Conservation (phyloP, 2,329 filamentous ascomycete genomes). For the Aspergillus oerlinghausenensis region DNA sequence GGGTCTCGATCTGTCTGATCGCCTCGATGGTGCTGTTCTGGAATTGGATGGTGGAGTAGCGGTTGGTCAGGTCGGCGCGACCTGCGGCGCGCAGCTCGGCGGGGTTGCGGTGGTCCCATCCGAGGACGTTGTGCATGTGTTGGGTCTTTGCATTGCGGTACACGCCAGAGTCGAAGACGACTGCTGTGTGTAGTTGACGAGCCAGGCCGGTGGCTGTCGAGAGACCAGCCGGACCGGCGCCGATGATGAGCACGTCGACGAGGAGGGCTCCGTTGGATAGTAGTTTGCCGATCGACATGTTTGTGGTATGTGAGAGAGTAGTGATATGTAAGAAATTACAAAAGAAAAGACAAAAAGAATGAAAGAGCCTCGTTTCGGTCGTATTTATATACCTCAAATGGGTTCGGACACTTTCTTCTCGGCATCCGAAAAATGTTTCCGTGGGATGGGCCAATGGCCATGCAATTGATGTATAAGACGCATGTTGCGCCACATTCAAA, state of each 20-base stretch:
- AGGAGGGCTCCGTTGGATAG: not conserved
- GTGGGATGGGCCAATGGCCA: not conserved
- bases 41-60: constrained; percentile 34
- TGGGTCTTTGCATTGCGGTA: constrained; percentile 42
- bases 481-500: too few relatives aligned
- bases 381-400: not conserved
- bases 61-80: constrained; percentile 30
- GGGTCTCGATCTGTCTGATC: constrained; percentile 4
- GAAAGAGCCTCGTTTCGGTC: too few relatives aligned
- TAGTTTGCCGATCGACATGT: not conserved
- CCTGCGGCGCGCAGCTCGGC: constrained; percentile 28
- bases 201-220: constrained; percentile 31
- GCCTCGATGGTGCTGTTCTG: constrained; percentile 5
- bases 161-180: constrained; percentile 42
- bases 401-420: not conserved
- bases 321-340: fast-evolving
- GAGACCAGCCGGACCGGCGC: constrained; percentile 44
- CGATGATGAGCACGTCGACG: constrained; percentile 26
- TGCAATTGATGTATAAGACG: not conserved
- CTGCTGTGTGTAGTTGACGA: constrained; percentile 35
- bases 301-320: not conserved
- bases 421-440: not conserved
- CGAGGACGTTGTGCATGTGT: constrained; percentile 45
- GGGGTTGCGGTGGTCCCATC: constrained; percentile 36
- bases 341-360: too few relatives aligned